Evolutionary conservation across 2,329 filamentous ascomycete species (phyloP), one percentile per base, ranked within the genome.

Genomic region (Aspergillus bombycis): DNA sequence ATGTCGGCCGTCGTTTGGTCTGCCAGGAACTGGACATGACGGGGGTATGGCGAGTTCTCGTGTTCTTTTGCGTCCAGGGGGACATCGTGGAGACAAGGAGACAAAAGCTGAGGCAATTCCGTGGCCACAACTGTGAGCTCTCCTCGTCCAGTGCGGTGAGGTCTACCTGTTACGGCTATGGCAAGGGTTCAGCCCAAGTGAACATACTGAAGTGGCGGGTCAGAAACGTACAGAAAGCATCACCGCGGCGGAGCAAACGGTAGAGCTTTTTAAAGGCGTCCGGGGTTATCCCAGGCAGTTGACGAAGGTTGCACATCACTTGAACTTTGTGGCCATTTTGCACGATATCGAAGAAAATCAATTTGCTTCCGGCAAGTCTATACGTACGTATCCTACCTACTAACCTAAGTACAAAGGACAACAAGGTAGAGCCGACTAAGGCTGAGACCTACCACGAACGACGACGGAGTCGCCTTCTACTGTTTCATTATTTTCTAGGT

Each of bases 1-100:
- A 89, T 87, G 72, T 95, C 88, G 14, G 88, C 82, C 2, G 88
- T 85, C 45, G 85, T 80, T 38, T 83, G 84, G 75, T 94, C 91
- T 62, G 94, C 89, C 34, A 97, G 85, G 77, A 96, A 88, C 77
- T 97, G 92, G 45, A 97, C 85, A 79, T 98, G 94, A 26, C 93
- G 92, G 68, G 91, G 88, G 66, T 90, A 87, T 45, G 90, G 89
- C 68, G 88, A 88, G 41, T 87, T 91, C 76, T 94, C 91, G 48
- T 87, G 84, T 73, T 93, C 88, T 55, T 85, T 84, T 55, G 96
- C 81, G 61, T 85, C 85, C 38, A 88, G 83, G 0, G 95, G 95
- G 16, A 97, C 84, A 67, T 90, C 89, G 69, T 94, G 91, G 64
- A 97, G 83, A 69, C 90, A 89, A 1, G 94, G 94, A 16, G 92